phyloP scores from a whole-genome alignment of 2,329 filamentous ascomycete genomes.

The Colletotrichum nymphaeae region DNA sequence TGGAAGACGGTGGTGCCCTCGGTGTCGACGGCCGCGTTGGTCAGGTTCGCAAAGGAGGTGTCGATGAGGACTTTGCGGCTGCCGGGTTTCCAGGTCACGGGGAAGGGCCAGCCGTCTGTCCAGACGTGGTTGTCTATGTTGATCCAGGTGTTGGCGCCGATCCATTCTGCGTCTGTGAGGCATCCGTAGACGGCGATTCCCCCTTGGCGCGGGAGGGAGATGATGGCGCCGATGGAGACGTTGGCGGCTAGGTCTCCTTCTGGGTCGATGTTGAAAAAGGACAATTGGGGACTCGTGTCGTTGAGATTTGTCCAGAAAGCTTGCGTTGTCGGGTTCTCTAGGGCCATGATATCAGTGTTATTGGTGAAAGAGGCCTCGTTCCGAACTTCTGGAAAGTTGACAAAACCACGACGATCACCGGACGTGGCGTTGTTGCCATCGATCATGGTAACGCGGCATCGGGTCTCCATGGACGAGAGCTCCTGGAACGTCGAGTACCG shows the following conservation, averaged over 20 bases:
- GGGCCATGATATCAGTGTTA: not conserved
- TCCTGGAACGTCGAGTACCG: not conserved
- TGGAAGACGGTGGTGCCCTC: slow-evolving; percentile 1
- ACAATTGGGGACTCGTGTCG: not conserved
- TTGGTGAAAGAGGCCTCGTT: not conserved
- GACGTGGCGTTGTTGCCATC: not conserved
- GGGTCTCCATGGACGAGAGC: not conserved
- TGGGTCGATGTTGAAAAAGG: not conserved
- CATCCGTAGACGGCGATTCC: not conserved
- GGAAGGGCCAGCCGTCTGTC: not conserved
- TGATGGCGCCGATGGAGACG: not conserved
- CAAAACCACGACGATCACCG: not conserved
- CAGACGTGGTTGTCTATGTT: not conserved
- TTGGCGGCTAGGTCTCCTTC: not conserved
- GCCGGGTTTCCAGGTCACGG: not conserved
- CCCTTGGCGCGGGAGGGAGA: not conserved
- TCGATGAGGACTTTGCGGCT: not conserved
- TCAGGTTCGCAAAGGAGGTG: slow-evolving; percentile 16
- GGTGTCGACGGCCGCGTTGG: not conserved
- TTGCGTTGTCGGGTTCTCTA: not conserved
- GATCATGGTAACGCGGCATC: not conserved
- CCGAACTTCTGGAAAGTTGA: not conserved
- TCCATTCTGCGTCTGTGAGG: not conserved
- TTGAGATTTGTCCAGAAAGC: not conserved
- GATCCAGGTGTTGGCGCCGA: not conserved